Conservation (phyloP, 2,329 filamentous ascomycete genomes). For the Ustilaginoidea virens region DNA sequence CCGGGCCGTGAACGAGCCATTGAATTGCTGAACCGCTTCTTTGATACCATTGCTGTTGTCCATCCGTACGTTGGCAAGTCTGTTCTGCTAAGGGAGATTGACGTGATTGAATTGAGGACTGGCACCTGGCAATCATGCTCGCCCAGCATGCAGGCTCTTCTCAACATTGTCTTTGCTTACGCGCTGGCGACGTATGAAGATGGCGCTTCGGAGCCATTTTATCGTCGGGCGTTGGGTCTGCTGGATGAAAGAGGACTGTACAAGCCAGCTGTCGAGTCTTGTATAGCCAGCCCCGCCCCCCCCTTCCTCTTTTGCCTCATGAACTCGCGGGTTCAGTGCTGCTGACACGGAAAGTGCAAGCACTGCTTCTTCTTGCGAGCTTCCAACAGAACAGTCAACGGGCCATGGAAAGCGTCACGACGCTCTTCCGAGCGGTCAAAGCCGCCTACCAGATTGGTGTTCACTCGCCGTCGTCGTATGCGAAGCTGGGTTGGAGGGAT, state of each 20-base stretch:
- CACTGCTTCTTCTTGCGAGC: constrained; percentile 15
- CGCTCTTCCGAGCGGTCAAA: constrained; percentile 16
- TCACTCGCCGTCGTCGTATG: constrained; percentile 15
- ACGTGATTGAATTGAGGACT: constrained; percentile 5
- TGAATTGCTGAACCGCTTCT: constrained; percentile 11
- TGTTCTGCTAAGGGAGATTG: constrained; percentile 8
- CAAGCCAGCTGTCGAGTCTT: constrained; percentile 8
- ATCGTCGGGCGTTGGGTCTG: constrained; percentile 11
- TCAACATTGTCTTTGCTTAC: constrained; percentile 15
- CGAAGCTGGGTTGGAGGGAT: constrained; percentile 8
- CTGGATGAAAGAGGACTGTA: constrained; percentile 12
- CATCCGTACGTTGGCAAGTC: constrained; percentile 12
- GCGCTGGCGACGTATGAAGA: constrained; percentile 10
- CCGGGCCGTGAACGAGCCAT: constrained; percentile 7
- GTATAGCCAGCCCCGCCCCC: no score
- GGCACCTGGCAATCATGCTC: constrained; percentile 5
- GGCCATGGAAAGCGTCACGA: constrained; percentile 16
- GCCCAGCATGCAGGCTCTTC: constrained; percentile 8
- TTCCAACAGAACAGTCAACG: constrained; percentile 20
- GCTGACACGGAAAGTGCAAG: constrained; percentile 11
- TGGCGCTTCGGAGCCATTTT: constrained; percentile 11
- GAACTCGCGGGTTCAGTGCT: neutral
- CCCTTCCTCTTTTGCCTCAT: no score
- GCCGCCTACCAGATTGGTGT: constrained; percentile 18
- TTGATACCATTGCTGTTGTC: constrained; percentile 14